These are phyloP conservation scores for Colletotrichum liriopes DNA, from an alignment of 2,329 filamentous ascomycete genomes.

Conservation along the genomic window DNA sequence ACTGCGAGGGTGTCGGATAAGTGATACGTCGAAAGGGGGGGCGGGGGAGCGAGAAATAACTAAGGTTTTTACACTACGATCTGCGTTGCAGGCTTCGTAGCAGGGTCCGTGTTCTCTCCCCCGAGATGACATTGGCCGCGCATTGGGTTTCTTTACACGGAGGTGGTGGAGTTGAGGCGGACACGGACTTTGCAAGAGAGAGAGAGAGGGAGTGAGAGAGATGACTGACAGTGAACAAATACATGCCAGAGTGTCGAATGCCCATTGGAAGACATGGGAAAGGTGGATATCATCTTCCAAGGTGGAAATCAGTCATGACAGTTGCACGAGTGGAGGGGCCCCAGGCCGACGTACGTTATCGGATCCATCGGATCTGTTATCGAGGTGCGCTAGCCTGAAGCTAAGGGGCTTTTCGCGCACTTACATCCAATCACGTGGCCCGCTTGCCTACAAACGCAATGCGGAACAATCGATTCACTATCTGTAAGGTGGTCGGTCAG, in stretches of 20 bases:
- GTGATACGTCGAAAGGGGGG: too few species aligned
- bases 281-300: background rate
- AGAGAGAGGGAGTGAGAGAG: too few species aligned
- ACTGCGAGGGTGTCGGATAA: background rate
- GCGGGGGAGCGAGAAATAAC: background rate
- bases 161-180: background rate
- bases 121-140: slow-evolving; percentile 44
- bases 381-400: slow-evolving; percentile 25
- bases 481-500: background rate
- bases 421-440: slow-evolving; percentile 29
- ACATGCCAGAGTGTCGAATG: background rate
- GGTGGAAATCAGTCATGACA: background rate
- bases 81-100: background rate
- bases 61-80: slow-evolving; percentile 3
- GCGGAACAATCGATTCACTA: background rate
- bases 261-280: background rate
- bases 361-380: slow-evolving; percentile 28
- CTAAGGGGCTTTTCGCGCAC: slow-evolving; percentile 29
- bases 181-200: background rate
- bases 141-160: background rate
- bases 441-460: background rate
- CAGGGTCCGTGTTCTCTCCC: slow-evolving; percentile 38
- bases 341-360: slow-evolving; percentile 7
- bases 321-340: background rate
- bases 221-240: background rate